These are phyloP conservation scores for Marchantia polymorpha DNA, from an alignment of 225 moss, liverwort and hornwort species.

Conservation along the genomic window DNA sequence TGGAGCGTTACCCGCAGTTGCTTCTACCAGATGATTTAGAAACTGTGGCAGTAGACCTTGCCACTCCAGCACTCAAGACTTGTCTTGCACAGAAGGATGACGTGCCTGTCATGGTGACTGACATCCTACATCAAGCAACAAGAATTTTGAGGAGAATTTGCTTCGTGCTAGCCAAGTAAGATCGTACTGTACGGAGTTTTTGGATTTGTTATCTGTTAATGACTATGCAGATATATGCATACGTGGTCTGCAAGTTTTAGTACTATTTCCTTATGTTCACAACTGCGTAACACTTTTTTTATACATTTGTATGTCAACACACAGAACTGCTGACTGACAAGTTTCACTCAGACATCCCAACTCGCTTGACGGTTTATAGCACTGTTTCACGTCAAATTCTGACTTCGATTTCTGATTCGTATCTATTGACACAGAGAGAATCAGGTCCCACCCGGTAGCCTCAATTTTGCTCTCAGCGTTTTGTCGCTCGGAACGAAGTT, in stretches of 20 bases:
- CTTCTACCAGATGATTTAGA: slow-evolving; percentile 75
- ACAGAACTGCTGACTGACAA: too few relatives aligned
- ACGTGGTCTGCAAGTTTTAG: too few relatives aligned
- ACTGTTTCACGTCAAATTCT: too few relatives aligned
- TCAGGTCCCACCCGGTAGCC: slow-evolving; percentile 66
- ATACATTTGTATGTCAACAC: too few relatives aligned
- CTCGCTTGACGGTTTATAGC: too few relatives aligned
- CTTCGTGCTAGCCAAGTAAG: slow-evolving; percentile 67
- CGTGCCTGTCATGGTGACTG: slow-evolving; percentile 52
- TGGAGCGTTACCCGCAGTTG: slow-evolving; percentile 80
- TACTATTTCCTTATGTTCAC: too few relatives aligned
- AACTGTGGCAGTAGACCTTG: slow-evolving; percentile 61
- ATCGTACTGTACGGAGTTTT: not conserved
- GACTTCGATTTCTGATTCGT: not conserved
- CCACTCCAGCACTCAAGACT: slow-evolving; percentile 72
- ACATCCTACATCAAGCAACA: slow-evolving; percentile 66
- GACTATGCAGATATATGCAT: not conserved
- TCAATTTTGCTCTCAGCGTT: slow-evolving; percentile 84
- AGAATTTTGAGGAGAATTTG: slow-evolving; percentile 78
- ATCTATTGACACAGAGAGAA: slow-evolving; percentile 53
- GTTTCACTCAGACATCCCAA: too few relatives aligned
- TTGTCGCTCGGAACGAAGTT: slow-evolving; percentile 80
- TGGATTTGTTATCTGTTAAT: not conserved
- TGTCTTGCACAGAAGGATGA: slow-evolving; percentile 79
- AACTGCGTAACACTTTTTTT: too few relatives aligned